Evolutionary conservation across 1,139 yeast genomes (phyloP), one percentile per base, ranked within the genome.

Genomic region (Arxiozyma heterogenica): DNA sequence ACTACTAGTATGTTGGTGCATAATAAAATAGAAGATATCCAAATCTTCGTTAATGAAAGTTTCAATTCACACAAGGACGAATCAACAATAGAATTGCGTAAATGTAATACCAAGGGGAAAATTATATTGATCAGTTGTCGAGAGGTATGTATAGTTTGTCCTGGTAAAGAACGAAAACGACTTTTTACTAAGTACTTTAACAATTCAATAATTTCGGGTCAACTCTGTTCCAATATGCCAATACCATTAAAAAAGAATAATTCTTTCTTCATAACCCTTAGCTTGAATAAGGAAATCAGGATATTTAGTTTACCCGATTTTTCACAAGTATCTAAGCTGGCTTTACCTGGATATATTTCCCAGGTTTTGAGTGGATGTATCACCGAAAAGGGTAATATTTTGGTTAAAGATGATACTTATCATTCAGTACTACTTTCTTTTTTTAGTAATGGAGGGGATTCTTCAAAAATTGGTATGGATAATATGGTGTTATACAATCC

Each of bases 301-400:
- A 63, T 77, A 3, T 68, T 79, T 51, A 73, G 81, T 0, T 62
- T 83, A 3, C 87, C 88, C 0, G 77, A 80, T 4, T 64, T 84
- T 47, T 71, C 73, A 30, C 85, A 82, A 42, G 65, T 82, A 59
- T 73, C 51, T 62, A 65, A 30, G 63, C 78, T 22, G 80, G 82
- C 2, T 70, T 71, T 51, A 59, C 71, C 1, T 7, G 8, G 3
- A 56, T 76, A 15, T 74, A 74, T 27, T 68, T 77, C 0, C 60
- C 64, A 23, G 77, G 60, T 59, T 72, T 76, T 1, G 57, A 59
- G 20, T 75, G 75, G 81, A 50, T 66, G 78, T 0, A 73, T 90
- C 1, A 71, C 86, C 44, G 75, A 79, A 38, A 80, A 83, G 48
- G 98, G 98, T 17, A 95, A 89, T 60, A 71, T 89, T 2, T 73